Percentiles rank a stretch among this genome's conserved stretches.
phyloP scores from a whole-genome alignment of 139 green algal genomes.

The Auxenochlorella pyrenoidosa region DNA sequence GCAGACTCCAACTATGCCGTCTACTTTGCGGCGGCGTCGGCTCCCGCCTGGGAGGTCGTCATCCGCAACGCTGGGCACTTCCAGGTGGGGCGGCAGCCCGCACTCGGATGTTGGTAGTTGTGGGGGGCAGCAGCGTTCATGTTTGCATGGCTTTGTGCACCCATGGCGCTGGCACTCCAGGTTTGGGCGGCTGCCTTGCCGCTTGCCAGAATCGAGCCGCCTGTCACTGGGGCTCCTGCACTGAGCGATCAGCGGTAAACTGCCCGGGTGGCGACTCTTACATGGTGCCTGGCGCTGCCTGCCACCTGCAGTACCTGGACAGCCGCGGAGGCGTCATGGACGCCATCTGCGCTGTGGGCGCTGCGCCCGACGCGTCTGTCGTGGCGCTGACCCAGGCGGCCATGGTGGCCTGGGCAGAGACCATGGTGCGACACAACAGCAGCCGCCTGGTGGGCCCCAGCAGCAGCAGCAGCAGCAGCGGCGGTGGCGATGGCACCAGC shows the following conservation, averaged over 20 bases:
- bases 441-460: neutral
- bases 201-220: too few relatives aligned
- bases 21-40: constrained; percentile 69
- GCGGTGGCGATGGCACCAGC: neutral
- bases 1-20: constrained; percentile 63
- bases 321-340: constrained; percentile 50
- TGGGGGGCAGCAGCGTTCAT: too few relatives aligned
- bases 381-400: constrained; percentile 58
- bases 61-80: constrained; percentile 76
- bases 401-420: constrained; percentile 84
- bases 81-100: neutral
- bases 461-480: neutral
- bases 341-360: constrained; percentile 65
- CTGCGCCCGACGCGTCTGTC: constrained; percentile 50
- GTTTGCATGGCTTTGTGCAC: too few relatives aligned
- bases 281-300: too few relatives aligned
- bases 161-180: too few relatives aligned
- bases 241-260: too few relatives aligned
- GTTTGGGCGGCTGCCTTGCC: too few relatives aligned
- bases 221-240: too few relatives aligned
- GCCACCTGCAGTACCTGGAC: constrained; percentile 72
- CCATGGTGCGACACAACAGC: constrained; percentile 50
- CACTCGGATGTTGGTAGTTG: too few relatives aligned
- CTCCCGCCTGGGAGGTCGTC: constrained; percentile 66
- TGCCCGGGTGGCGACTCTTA: too few relatives aligned